Percentiles rank a stretch among this genome's conserved stretches.
phyloP scores from a whole-genome alignment of 352 stramenopile genomes.

The Pythium sp. region DNA sequence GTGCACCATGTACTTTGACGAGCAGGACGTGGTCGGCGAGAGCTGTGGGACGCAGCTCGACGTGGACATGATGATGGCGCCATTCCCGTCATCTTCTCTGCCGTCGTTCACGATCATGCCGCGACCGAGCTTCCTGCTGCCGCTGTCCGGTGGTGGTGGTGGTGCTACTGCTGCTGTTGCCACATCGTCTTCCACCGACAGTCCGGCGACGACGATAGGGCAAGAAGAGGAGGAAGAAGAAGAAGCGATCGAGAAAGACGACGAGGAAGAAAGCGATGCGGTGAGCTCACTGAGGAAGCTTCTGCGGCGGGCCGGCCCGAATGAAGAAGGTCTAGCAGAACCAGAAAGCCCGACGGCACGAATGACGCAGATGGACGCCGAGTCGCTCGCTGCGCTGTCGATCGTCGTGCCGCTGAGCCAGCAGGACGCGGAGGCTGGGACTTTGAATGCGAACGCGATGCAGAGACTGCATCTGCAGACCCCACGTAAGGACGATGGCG shows the following conservation, averaged over 20 bases:
- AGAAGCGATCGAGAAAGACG: background rate
- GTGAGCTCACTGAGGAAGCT: background rate
- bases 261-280: background rate
- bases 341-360: slow-evolving; percentile 7
- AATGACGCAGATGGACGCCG: slow-evolving; percentile 7
- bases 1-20: slow-evolving; percentile 31
- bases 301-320: background rate
- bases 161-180: no score
- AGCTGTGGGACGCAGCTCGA: slow-evolving; percentile 31
- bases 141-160: background rate
- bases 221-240: background rate
- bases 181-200: background rate
- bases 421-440: background rate
- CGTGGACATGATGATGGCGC: slow-evolving; percentile 11
- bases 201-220: background rate
- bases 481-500: slow-evolving; percentile 1
- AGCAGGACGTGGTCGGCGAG: slow-evolving; percentile 30
- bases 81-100: background rate
- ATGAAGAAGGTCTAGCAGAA: background rate
- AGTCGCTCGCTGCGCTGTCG: slow-evolving; percentile 14
- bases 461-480: slow-evolving; percentile 20
- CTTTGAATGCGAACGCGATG: slow-evolving; percentile 14
- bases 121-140: slow-evolving; percentile 2
- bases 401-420: slow-evolving; percentile 11
- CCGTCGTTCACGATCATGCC: slow-evolving; percentile 4